Evolutionary conservation across 2,329 filamentous ascomycete genomes (phyloP), one percentile per base, ranked within the genome.

Genomic region (Verticillium klebahnii): DNA sequence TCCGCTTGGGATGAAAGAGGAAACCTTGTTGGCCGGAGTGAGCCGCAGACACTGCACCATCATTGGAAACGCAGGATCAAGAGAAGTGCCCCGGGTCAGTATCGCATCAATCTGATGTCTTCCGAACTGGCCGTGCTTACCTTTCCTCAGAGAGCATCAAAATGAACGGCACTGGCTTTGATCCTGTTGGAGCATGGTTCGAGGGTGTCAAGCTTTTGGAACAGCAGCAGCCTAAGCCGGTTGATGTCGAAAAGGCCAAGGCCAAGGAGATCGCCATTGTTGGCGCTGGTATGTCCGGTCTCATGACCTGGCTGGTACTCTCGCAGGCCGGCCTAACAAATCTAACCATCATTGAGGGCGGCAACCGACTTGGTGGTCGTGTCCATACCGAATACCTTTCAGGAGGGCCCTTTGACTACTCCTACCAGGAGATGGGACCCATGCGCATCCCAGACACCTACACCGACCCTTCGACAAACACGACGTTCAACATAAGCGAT

Each of bases 341-440:
- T 70, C 80, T 87, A 74, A 80, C 82, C 55, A 87, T 90, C 61
- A 77, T 87, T 23, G 88, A 90, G 70, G 83, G 85, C 0, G 82
- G 80, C 7, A 72, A 84, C 50, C 78, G 87, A 7, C 78, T 89
- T 15, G 88, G 88, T 15, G 87, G 87, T 2, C 82, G 88, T 25
- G 82, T 90, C 0, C 84, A 85, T 62, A 90, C 87, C 2, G 80
- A 80, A 60, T 89, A 89, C 61, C 78, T 90, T 2, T 81, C 81
- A 3, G 83, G 81, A 3, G 83, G 78, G 0, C 84, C 85, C 0
- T 81, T 82, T 23, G 79, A 89, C 64, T 89, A 89, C 68, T 85
- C 86, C 25, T 89, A 90, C 70, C 86, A 89, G 67, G 87, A 89
- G 69, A 81, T 81, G 84, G 87, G 87, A 0, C 85, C 86, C 0